These are phyloP conservation scores for Barnettozyma siamensis DNA, from an alignment of 805 yeast genomes.

Conservation along the genomic window DNA sequence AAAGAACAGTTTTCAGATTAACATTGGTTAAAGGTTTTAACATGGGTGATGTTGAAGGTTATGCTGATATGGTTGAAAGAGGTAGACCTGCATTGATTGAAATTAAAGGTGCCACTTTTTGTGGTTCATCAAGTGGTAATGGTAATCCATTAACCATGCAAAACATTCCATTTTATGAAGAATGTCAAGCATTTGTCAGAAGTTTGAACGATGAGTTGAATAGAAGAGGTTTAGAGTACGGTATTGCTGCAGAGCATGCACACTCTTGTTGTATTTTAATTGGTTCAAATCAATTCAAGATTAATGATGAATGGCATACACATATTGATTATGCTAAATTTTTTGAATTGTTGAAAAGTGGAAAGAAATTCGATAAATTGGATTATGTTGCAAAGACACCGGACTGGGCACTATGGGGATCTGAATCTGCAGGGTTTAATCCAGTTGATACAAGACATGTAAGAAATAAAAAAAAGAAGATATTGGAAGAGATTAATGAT, in stretches of 20 bases:
- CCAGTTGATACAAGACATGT: constrained; percentile 65
- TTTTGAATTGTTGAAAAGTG: constrained; percentile 61
- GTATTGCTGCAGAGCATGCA: constrained; percentile 90
- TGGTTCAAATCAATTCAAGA: constrained; percentile 68
- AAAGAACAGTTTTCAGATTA: constrained; percentile 85
- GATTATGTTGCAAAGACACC: constrained; percentile 83
- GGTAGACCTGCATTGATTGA: constrained; percentile 87
- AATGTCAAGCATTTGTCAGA: constrained; percentile 71
- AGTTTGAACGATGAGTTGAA: constrained; percentile 56
- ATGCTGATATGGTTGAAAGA: constrained; percentile 79
- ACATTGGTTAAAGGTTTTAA: constrained; percentile 92
- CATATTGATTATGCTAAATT: constrained; percentile 79
- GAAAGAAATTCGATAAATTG: constrained; percentile 64
- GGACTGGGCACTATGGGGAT: constrained; percentile 87
- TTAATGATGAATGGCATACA: constrained; percentile 75
- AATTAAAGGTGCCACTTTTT: constrained; percentile 91
- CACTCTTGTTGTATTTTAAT: constrained; percentile 89
- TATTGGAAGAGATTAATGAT: constrained; percentile 1
- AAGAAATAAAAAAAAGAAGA: constrained; percentile 19
- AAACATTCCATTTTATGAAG: constrained; percentile 91
- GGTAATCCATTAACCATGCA: constrained; percentile 93
- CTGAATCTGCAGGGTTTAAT: constrained; percentile 79
- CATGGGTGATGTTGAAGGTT: constrained; percentile 71
- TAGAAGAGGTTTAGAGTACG: constrained; percentile 65
- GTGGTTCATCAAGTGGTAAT: constrained; percentile 81